Evolutionary conservation across 371 early-diverging fungal genomes (phyloP).

Genomic region (Circinella umbellata): DNA sequence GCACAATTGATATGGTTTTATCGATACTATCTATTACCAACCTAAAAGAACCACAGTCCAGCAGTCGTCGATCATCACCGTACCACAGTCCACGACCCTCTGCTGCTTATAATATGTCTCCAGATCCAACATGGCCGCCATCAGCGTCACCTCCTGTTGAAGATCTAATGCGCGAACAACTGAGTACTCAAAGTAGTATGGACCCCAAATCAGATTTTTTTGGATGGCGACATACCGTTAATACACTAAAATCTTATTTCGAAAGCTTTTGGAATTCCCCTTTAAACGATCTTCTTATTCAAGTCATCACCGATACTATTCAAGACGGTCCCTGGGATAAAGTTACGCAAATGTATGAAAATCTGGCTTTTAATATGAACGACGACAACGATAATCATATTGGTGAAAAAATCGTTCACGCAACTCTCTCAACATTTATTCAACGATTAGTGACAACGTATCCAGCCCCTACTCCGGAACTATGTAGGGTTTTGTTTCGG

Average conservation of each 20-base stretch:
- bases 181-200: constrained; percentile 2
- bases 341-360: constrained; percentile 28
- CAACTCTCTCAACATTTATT: constrained; percentile 41
- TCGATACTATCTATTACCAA: constrained; percentile 27
- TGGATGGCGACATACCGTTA: constrained; percentile 10
- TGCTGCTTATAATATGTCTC: constrained; percentile 2
- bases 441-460: constrained; percentile 29
- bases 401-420: constrained; percentile 35
- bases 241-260: constrained; percentile 27
- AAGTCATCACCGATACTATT: constrained; percentile 31
- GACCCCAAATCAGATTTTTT: neutral
- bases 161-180: constrained; percentile 3
- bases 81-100: constrained; percentile 31
- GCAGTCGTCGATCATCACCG: constrained; percentile 18
- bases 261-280: constrained; percentile 50
- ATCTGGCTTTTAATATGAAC: constrained; percentile 37
- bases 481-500: constrained; percentile 46
- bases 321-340: constrained; percentile 33
- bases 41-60: constrained; percentile 14
- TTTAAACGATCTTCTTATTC: constrained; percentile 34
- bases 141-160: neutral
- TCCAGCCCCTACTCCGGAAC: constrained; percentile 29
- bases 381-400: constrained; percentile 10
- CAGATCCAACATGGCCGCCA: neutral
- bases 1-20: constrained; percentile 31